Base-by-base conservation (phyloP, 2,329 filamentous ascomycete species). In the Venturia effusa region DNA sequence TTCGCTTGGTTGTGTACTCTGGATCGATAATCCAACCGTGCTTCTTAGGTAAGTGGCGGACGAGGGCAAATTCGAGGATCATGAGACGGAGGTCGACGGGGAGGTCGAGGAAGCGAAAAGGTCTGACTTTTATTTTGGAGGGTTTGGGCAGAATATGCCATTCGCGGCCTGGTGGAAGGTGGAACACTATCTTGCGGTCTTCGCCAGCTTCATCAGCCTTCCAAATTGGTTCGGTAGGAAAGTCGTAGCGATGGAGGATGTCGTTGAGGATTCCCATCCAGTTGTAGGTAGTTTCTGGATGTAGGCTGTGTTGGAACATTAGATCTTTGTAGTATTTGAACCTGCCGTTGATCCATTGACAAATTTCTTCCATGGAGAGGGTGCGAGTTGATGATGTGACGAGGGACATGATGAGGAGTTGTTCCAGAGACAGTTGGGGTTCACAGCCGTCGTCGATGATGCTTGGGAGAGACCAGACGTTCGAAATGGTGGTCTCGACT, bases 61-160 rank as follows among this genome's bases (percentile, higher is more conserved):
- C 24, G 32, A 62, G 43, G 3, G 32, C 60, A 11, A 48, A 32
- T n/a, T 45, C 41, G 43, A 41, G 30, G 4, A 62, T 39, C 43
- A 45, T 62, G 11, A 62, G 60, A 48, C 60, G 60, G 8, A 62
- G 4, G n/a, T 62, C 60, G 30, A 62, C 7, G 4, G 60, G 60
- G 8, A 62, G 24, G 8, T 62, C 60, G 15, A 62, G n/a, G 6
- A 62, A 51, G 6, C 30, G 24, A 30, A 62, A 62, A 8, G 60
- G 60, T 24, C 11, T 62, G 3, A 2, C 17, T 6, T 45, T 32
- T n/a, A 24, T 37, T 19, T 45, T 51, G n/a, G 24, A 30, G 3
- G 60, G 60, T 24, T 62, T 62, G 40, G 40, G 40, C 2, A 62
- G 60, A 27, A 62, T 43, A 30, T 41, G 41, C 60, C 60, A 62